Conservation (phyloP, 495 filamentous ascomycete species). For the Aspergillus baeticus region DNA sequence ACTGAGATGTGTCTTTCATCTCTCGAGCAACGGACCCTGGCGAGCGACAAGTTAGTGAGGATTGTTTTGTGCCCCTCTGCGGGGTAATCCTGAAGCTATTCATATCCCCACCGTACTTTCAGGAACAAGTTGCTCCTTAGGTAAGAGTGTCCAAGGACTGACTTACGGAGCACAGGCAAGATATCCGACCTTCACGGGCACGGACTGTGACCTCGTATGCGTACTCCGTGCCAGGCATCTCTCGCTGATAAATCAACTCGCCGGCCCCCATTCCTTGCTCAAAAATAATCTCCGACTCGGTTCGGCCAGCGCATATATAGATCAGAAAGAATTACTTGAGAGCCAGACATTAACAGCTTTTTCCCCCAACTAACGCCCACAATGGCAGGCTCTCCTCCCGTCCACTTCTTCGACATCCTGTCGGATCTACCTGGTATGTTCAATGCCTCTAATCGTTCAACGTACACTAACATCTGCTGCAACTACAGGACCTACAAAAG, state of each 20-base stretch:
- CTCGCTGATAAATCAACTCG: too few species aligned
- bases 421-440: slow-evolving; percentile 32
- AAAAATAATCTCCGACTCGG: too few species aligned
- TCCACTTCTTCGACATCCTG: slow-evolving; percentile 41
- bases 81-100: slow-evolving; percentile 12
- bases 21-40: not conserved
- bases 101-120: not conserved
- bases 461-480: slow-evolving; percentile 1
- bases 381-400: slow-evolving; percentile 30
- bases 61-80: not conserved
- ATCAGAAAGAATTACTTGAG: too few species aligned
- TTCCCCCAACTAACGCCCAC: slow-evolving; percentile 1
- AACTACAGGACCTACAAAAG: slow-evolving; percentile 26
- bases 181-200: not conserved
- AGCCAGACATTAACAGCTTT: not conserved
- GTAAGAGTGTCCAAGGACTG: not conserved
- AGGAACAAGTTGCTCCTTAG: not conserved
- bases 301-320: too few species aligned
- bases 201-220: not conserved
- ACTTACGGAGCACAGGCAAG: not conserved
- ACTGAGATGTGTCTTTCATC: too few species aligned
- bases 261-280: too few species aligned
- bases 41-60: not conserved
- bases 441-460: not conserved
- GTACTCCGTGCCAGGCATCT: too few species aligned